Conservation (phyloP, 2,329 filamentous ascomycete genomes). For the Calonectria pauciramosa region DNA sequence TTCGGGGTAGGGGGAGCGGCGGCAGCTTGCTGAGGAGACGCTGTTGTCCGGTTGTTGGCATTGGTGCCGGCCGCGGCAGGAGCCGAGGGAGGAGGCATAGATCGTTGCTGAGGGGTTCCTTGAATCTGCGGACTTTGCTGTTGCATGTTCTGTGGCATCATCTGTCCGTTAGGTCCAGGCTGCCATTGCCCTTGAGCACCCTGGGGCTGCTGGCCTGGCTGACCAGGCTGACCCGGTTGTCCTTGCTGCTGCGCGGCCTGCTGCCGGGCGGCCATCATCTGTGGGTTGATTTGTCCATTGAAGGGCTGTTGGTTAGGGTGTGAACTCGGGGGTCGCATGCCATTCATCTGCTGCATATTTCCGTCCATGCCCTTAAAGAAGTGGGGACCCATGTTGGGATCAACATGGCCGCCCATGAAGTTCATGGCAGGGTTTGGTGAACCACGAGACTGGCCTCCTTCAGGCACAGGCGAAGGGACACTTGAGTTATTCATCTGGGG, state of each 20-base stretch:
- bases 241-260: constrained; percentile 55
- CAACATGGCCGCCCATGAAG: constrained; percentile 75
- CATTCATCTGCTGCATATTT: constrained; percentile 74
- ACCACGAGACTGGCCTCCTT: constrained; percentile 75
- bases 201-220: constrained; percentile 49
- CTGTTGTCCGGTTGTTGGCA: constrained; percentile 68
- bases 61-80: constrained; percentile 63
- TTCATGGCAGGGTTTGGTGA: constrained; percentile 74
- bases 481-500: constrained; percentile 79
- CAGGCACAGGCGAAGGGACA: constrained; percentile 79
- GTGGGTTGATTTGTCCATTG: constrained; percentile 70
- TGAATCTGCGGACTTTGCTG: constrained; percentile 65
- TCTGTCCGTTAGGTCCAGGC: constrained; percentile 57
- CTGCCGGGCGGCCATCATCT: constrained; percentile 68
- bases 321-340: constrained; percentile 78
- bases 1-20: constrained; percentile 83
- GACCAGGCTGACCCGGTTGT: constrained; percentile 48
- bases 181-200: constrained; percentile 55
- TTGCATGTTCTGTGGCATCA: constrained; percentile 56
- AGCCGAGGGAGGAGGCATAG: constrained; percentile 77
- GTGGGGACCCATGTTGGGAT: constrained; percentile 70
- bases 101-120: constrained; percentile 79
- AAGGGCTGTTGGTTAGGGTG: constrained; percentile 70
- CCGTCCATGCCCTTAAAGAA: constrained; percentile 71
- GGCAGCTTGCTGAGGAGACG: constrained; percentile 73